Percentiles rank a stretch among this genome's conserved stretches.
Conservation (phyloP, 805 yeast genomes). For the Candida nitratophila region DNA sequence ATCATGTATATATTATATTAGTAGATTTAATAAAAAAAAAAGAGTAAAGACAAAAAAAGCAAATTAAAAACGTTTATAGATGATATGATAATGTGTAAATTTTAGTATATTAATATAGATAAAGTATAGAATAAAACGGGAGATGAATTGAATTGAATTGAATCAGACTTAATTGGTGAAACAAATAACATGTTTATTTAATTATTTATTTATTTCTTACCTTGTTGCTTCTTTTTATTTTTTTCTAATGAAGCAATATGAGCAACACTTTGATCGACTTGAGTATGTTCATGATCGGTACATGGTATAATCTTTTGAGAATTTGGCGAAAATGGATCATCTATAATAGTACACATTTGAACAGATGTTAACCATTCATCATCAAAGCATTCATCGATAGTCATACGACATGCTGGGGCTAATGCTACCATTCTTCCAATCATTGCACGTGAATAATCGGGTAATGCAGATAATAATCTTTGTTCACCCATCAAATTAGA, state of each 20-base stretch:
- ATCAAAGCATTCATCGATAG: conserved; percentile 70
- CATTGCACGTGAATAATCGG: conserved; percentile 59
- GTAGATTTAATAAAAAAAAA: too few species aligned
- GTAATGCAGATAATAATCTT: conserved; percentile 61
- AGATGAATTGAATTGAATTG: too few species aligned
- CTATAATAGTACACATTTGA: conserved; percentile 60
- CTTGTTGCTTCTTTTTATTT: conserved; percentile 48
- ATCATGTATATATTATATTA: not conserved
- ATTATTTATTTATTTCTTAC: not conserved
- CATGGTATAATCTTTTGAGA: conserved; percentile 35
- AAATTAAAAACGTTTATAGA: too few species aligned
- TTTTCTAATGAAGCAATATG: conserved; percentile 91
- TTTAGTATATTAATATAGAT: too few species aligned
- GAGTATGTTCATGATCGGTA: conserved; percentile 72
- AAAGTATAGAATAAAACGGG: too few species aligned
- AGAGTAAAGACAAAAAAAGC: too few species aligned
- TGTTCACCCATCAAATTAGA: conserved; percentile 65
- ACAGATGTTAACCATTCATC: conserved; percentile 64
- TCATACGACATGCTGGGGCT: conserved; percentile 80
- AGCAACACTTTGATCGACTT: conserved; percentile 89
- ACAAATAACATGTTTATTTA: too few species aligned
- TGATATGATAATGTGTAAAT: too few species aligned
- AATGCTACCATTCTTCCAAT: conserved; percentile 73
- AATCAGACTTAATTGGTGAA: too few species aligned
- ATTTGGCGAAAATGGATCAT: conserved; percentile 28